Conservation (phyloP, 352 stramenopile genomes). For the Achlya hypogyna region DNA sequence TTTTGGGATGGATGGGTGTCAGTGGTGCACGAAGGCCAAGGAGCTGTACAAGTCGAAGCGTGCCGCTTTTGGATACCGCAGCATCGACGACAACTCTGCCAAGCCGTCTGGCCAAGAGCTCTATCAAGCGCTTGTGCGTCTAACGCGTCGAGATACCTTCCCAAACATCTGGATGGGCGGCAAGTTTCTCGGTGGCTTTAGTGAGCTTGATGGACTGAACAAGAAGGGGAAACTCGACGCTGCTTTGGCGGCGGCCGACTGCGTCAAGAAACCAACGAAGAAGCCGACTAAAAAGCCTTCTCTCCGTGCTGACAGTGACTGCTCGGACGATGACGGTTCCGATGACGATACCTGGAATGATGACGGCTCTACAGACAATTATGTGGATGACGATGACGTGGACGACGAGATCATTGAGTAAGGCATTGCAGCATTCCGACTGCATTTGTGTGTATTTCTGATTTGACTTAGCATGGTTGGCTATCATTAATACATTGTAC, state of each 20-base stretch:
- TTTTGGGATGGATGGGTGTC: neutral
- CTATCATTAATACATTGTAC: no score
- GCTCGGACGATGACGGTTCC: no score
- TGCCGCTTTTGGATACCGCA: neutral
- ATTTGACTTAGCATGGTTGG: no score
- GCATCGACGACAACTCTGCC: neutral
- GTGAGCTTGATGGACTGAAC: constrained; percentile 83
- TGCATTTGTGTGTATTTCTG: no score
- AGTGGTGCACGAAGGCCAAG: neutral
- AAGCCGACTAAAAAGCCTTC: neutral
- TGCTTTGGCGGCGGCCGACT: neutral
- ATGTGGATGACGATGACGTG: no score
- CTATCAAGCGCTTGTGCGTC: constrained; percentile 81
- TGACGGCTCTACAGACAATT: no score
- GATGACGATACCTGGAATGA: no score
- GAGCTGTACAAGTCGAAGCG: neutral
- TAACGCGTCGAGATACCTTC: constrained; percentile 92
- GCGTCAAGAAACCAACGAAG: neutral
- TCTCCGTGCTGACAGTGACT: no score
- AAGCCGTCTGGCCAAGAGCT: constrained; percentile 58
- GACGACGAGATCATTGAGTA: no score
- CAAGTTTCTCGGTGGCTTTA: constrained; percentile 91
- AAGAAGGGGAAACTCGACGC: constrained; percentile 75
- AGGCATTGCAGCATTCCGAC: no score
- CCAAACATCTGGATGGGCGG: constrained; percentile 97